These are phyloP conservation scores for Teratosphaeriaceae sp. DNA, from an alignment of 2,329 filamentous ascomycete genomes.

Conservation along the genomic window DNA sequence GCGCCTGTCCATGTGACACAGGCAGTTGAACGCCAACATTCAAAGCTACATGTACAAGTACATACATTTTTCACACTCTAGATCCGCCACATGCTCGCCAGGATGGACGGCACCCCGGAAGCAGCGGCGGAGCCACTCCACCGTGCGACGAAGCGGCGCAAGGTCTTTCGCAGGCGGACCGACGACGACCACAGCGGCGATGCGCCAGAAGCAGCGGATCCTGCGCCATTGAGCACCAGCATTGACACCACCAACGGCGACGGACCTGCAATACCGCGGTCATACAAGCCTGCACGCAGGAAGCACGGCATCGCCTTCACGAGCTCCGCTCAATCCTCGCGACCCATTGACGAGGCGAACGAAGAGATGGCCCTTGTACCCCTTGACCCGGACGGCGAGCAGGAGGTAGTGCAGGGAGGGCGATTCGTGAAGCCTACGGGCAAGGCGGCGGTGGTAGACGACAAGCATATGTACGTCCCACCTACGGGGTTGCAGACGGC, in stretches of 20 bases:
- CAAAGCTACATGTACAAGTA: too few relatives aligned
- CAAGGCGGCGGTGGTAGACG: conserved; percentile 53
- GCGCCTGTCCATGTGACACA: too few relatives aligned
- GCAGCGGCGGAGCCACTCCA: conserved; percentile 29
- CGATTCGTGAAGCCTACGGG: conserved; percentile 71
- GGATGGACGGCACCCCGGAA: background rate
- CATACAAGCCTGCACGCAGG: conserved; percentile 6
- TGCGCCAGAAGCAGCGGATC: background rate
- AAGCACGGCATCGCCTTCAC: conserved; percentile 26
- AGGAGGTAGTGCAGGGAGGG: conserved; percentile 37
- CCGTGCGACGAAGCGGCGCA: conserved; percentile 45
- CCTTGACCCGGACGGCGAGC: conserved; percentile 27
- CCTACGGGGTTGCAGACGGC: conserved; percentile 5
- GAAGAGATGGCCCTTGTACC: conserved; percentile 24
- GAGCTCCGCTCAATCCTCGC: conserved; percentile 6
- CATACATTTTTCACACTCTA: too few relatives aligned
- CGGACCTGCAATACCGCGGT: background rate
- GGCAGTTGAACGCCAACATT: too few relatives aligned
- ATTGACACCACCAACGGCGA: background rate
- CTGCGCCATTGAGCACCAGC: background rate
- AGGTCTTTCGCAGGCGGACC: conserved; percentile 42
- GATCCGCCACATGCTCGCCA: too few relatives aligned
- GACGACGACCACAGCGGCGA: conserved; percentile 19
- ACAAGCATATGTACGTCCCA: conserved; percentile 70
- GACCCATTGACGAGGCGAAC: conserved; percentile 7